Base-by-base conservation (phyloP, 345 rosid species). In the Citrus glauca region DNA sequence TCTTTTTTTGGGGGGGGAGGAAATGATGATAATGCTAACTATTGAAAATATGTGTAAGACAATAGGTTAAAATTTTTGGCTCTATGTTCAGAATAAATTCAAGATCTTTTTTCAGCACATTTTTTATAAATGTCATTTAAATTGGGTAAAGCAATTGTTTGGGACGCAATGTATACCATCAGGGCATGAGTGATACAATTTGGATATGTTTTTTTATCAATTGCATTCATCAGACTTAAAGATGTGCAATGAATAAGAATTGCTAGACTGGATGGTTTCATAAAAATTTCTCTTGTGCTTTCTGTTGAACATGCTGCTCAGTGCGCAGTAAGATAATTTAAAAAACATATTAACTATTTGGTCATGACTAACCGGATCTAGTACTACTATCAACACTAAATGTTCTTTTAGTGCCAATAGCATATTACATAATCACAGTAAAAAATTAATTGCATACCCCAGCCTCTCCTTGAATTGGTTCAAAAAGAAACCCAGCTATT, bases 391-490 rank as follows among this genome's bases (percentile, higher is more conserved):
- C 30, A 5, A 70, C 60, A 48, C 17, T 33, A 40, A 40, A 42
- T 9, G 45, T 27, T 61, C 28, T 35, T 25, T 24, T 17, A 40
- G 57, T 8, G 10, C 57, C 64, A 65, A 14, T 53, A 65, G 75
- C 55, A 48, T 14, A 63, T 69, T 28, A 27, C 13, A 71, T 35
- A 71, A 28, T 66, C 66, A 65, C 16, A 0, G 73, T 32, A 14
- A 65, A 77, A 59, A 48, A 69, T 73, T 50, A 19, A 68, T 33
- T 60, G 25, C 53, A 75, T 91, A 96, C 99, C 89, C 99, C 97
- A 76, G 99, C 98, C 84, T 96, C 99, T 66, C 99, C 99, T 91
- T 94, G 98, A 84, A 96, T 92, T 17, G 99, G 98, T 81, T 96
- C 99, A 38, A 94, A 96, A 78, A 96, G 94, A 89, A 93, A 95